Evolutionary conservation across 2,329 filamentous ascomycete species (phyloP).

Genomic region (Ceratocystis diversiconidia): DNA sequence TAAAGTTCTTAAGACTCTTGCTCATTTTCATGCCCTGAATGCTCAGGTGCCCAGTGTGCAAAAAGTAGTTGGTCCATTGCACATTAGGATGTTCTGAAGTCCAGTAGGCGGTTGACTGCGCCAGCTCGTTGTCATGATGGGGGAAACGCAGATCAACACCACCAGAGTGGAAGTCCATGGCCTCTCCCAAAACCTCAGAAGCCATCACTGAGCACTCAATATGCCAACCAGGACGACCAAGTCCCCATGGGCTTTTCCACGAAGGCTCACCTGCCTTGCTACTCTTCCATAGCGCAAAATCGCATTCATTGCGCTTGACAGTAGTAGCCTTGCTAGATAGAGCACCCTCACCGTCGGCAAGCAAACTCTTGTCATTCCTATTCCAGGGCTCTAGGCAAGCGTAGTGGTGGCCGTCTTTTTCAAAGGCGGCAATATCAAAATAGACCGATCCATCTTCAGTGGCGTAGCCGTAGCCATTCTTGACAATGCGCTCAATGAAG

Average conservation of each 20-base stretch:
- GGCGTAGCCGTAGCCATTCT: constrained; percentile 71
- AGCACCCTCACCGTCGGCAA: constrained; percentile 81
- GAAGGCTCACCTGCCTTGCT: constrained; percentile 83
- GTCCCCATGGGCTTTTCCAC: constrained; percentile 80
- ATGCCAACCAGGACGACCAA: constrained; percentile 84
- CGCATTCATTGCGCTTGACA: constrained; percentile 60
- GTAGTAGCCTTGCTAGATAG: constrained; percentile 44
- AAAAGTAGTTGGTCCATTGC: constrained; percentile 90
- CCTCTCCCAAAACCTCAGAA: constrained; percentile 66
- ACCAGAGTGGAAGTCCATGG: constrained; percentile 87
- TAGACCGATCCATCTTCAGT: constrained; percentile 74
- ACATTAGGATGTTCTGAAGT: constrained; percentile 16
- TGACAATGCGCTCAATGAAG: constrained; percentile 69
- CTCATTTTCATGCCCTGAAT: constrained; percentile 93
- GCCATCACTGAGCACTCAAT: constrained; percentile 97
- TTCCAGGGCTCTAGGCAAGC: constrained; percentile 75
- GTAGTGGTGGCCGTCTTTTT: constrained; percentile 71
- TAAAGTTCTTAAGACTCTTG: constrained; percentile 91
- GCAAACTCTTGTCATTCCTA: constrained; percentile 65
- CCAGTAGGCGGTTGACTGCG: constrained; percentile 77
- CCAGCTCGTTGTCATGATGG: constrained; percentile 78
- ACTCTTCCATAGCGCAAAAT: constrained; percentile 90
- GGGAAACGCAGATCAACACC: constrained; percentile 85
- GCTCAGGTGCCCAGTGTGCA: constrained; percentile 80
- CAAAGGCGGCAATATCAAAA: constrained; percentile 80